These are phyloP conservation scores for Colletotrichum karsti DNA, from an alignment of 2,329 filamentous ascomycete genomes.

Conservation along the genomic window DNA sequence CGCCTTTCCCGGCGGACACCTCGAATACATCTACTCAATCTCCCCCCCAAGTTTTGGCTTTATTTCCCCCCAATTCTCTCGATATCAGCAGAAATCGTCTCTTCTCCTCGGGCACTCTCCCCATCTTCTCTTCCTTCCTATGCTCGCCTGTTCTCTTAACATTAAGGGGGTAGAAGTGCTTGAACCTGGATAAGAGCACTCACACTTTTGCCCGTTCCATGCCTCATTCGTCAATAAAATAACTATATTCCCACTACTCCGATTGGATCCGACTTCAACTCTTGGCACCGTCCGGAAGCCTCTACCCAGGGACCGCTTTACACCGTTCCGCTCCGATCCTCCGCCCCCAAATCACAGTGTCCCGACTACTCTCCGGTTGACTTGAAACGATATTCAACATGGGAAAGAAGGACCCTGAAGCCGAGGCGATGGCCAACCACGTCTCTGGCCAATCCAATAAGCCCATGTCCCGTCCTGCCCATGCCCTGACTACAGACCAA, in stretches of 20 bases:
- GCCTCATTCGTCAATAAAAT: neutral
- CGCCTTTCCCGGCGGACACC: neutral
- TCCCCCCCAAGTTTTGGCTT: slow-evolving; percentile 2
- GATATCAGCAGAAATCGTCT: slow-evolving; percentile 7
- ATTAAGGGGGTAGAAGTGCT: slow-evolving; percentile 28
- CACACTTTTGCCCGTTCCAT: slow-evolving; percentile 28
- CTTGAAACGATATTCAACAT: slow-evolving; percentile 28
- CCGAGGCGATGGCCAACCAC: slow-evolving; percentile 36
- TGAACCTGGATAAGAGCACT: slow-evolving; percentile 28
- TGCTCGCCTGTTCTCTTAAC: slow-evolving; percentile 24
- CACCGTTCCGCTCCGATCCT: neutral
- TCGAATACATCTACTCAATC: slow-evolving; percentile 27
- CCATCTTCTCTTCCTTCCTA: slow-evolving; percentile 2
- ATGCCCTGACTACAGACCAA: slow-evolving; percentile 63
- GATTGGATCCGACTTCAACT: slow-evolving; percentile 4
- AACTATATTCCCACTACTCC: neutral
- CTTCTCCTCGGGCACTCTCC: neutral
- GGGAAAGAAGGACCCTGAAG: slow-evolving; percentile 31
- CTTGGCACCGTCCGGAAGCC: slow-evolving; percentile 6
- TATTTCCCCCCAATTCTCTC: slow-evolving; percentile 12
- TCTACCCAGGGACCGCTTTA: neutral
- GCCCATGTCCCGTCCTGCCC: slow-evolving; percentile 68
- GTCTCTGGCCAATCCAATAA: slow-evolving; percentile 53
- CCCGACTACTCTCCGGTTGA: neutral
- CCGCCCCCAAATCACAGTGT: neutral